Conservation (phyloP, 495 filamentous ascomycete species). For the Neurospora sublineolata region DNA sequence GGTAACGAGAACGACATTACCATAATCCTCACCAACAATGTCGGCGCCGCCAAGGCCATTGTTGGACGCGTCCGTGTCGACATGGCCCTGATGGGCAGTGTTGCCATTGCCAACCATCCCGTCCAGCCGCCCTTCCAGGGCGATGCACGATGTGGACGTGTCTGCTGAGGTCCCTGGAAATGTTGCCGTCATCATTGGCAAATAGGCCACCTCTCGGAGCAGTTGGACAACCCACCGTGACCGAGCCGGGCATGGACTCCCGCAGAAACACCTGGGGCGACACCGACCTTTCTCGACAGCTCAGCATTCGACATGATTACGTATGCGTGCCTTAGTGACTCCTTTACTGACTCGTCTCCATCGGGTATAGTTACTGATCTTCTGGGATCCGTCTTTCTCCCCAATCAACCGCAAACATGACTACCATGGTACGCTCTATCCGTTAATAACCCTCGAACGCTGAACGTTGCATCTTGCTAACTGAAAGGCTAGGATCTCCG, state of each 20-base stretch:
- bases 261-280: background rate
- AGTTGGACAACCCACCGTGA: background rate
- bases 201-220: background rate
- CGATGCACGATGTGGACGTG: background rate
- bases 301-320: background rate
- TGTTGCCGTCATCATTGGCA: background rate
- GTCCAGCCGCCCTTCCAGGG: background rate
- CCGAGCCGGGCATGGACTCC: background rate
- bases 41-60: background rate
- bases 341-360: background rate
- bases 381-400: background rate
- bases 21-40: background rate
- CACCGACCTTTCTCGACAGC: background rate
- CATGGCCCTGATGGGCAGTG: background rate
- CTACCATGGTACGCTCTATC: constrained; percentile 35
- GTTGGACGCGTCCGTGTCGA: background rate
- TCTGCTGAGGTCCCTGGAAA: background rate
- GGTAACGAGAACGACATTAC: background rate
- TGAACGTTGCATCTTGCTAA: background rate
- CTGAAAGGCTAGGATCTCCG: constrained; percentile 67
- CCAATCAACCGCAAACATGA: constrained; percentile 25
- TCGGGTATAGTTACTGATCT: background rate
- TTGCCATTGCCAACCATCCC: background rate
- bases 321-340: background rate
- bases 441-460: background rate